Conservation (phyloP, 2,329 filamentous ascomycete genomes). For the Diaporthe nobilis region DNA sequence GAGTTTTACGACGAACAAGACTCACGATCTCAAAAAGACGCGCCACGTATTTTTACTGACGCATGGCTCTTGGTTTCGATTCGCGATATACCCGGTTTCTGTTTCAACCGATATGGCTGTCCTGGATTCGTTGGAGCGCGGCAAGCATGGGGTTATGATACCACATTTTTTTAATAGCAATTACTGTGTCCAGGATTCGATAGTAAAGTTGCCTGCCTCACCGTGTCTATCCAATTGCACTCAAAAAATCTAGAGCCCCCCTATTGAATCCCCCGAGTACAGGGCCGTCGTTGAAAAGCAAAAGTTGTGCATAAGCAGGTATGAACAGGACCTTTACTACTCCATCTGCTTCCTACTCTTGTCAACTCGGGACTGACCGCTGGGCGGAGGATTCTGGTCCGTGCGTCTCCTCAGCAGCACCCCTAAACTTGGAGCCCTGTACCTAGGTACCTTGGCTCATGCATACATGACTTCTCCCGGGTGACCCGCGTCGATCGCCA, state of each 20-base stretch:
- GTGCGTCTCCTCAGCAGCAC: background rate
- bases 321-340: background rate
- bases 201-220: background rate
- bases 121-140: constrained; percentile 12
- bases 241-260: no score
- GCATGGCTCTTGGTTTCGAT: constrained; percentile 1
- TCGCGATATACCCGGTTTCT: constrained; percentile 29
- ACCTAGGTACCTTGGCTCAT: background rate
- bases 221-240: background rate
- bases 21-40: background rate
- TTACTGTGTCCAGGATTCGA: background rate
- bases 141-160: constrained; percentile 26
- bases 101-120: constrained; percentile 11
- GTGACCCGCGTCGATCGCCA: background rate
- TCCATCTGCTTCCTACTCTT: background rate
- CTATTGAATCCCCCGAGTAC: background rate
- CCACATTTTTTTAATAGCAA: constrained; percentile 23
- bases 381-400: background rate
- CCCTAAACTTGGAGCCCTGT: background rate
- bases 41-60: constrained; percentile 4
- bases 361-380: background rate
- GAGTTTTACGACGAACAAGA: background rate
- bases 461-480: background rate
- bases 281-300: no score
- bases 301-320: no score